Evolutionary conservation across 345 rosid species (phyloP), one percentile per base, ranked within the genome.

Genomic region (Corchorus capsularis): DNA sequence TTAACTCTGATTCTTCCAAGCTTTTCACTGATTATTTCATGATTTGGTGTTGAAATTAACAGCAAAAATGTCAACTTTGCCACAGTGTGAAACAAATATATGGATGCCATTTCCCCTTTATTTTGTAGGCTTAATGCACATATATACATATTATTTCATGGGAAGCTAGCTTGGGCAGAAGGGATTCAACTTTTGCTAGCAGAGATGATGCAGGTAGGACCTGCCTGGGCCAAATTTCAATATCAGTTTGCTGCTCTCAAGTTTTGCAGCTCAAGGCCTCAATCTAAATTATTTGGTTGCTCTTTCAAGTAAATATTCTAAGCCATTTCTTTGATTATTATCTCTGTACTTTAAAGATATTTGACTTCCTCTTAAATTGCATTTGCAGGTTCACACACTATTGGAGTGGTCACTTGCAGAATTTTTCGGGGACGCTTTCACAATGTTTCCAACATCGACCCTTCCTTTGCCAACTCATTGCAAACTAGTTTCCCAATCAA

Each of bases 181-280:
- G 84, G 67, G 88, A 87, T 54, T 84, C 87, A 0, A 79, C 76
- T 2, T 82, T 82, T 4, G 92, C 88, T 55, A 85, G 80, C 71
- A 67, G 76, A 50, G 69, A 35, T 8, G 75, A 39, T 8, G 86
- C 86, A 47, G n/a, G n/a, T n/a, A 79, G 85, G 63, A 12, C 73
- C 32, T 74, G 76, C 6, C 87, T 32, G 41, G 81, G 3, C 84
- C 89, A 1, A 53, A 79, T 14, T 76, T 55, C 11, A 85, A 86
- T 80, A 81, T 84, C 5, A 79, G 75, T 19, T 70, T 39, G 62
- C 88, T 87, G 22, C 59, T 74, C 49, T 63, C 85, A 65, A 80
- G 73, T 81, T 89, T 84, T 77, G n/a, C 85, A 2, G 67, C 77
- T 49, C 85, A 85, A 15, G 87, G 88, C 32, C 84, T 86, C 52